Evolutionary conservation across 2,329 filamentous ascomycete genomes (phyloP).

Genomic region (Plectosphaerella sp.): DNA sequence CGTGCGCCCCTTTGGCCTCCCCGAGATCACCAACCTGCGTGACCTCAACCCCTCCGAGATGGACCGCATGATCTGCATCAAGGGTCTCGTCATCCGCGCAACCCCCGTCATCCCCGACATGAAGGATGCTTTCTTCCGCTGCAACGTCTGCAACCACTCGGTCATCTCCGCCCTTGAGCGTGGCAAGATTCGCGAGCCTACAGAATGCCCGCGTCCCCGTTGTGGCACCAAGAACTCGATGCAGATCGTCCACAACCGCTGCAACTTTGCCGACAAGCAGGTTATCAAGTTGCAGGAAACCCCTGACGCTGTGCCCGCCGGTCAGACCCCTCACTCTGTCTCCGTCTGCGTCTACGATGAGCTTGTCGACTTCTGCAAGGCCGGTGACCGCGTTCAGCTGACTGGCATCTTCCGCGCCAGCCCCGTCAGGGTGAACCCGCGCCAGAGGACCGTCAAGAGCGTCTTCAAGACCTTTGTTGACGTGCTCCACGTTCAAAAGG

Average conservation of each 20-base stretch:
- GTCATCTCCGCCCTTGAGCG: constrained; percentile 89
- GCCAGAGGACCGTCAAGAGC: constrained; percentile 87
- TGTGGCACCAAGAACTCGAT: constrained; percentile 91
- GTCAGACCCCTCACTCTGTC: constrained; percentile 95
- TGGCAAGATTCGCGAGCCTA: constrained; percentile 93
- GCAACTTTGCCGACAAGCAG: constrained; percentile 92
- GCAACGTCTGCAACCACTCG: constrained; percentile 87
- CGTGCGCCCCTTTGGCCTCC: constrained; percentile 84
- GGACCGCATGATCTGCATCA: constrained; percentile 91
- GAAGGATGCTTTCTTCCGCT: constrained; percentile 98
- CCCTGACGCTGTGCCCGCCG: constrained; percentile 88
- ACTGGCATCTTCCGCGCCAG: constrained; percentile 97
- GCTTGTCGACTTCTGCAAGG: constrained; percentile 95
- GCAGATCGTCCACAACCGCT: constrained; percentile 97
- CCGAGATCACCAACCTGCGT: constrained; percentile 82
- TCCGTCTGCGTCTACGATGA: constrained; percentile 96
- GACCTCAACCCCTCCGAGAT: constrained; percentile 83
- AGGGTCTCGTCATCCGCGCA: constrained; percentile 91
- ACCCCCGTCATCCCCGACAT: constrained; percentile 98
- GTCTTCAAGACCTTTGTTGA: constrained; percentile 98
- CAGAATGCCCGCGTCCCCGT: constrained; percentile 75
- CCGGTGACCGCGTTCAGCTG: constrained; percentile 90
- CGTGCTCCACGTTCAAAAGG: constrained; percentile 91
- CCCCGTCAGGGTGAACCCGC: constrained; percentile 88
- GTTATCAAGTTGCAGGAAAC: constrained; percentile 99